A percentile compares a stretch with the other conserved stretches of the same genome.
These are phyloP conservation scores for Sphaceloma murrayae DNA, from an alignment of 2,329 filamentous ascomycete species.

Conservation along the genomic window DNA sequence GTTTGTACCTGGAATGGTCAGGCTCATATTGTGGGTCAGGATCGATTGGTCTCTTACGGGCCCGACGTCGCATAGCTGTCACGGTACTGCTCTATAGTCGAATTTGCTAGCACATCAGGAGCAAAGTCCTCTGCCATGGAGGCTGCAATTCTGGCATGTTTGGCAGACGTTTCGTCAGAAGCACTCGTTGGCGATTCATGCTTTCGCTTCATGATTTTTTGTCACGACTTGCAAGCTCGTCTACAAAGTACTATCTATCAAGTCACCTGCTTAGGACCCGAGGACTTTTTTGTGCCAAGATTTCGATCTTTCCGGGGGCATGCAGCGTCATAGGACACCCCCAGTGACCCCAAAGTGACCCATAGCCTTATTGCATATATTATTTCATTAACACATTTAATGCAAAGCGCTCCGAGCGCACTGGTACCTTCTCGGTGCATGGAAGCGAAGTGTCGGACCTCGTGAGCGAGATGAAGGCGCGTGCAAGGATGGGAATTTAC, in stretches of 20 bases:
- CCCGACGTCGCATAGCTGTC: constrained; percentile 53
- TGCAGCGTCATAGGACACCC: neutral
- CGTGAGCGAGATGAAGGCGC: neutral
- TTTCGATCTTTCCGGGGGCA: neutral
- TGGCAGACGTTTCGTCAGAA: constrained; percentile 31
- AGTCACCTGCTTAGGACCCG: neutral
- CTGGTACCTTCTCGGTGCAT: neutral
- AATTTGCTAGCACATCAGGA: constrained; percentile 53
- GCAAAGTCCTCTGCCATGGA: constrained; percentile 49
- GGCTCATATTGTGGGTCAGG: constrained; percentile 17
- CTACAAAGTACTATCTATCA: neutral
- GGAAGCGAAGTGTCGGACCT: neutral
- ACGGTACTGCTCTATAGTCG: constrained; percentile 51
- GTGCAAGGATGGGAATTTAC: neutral
- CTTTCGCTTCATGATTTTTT: constrained; percentile 33
- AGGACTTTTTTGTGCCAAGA: constrained; percentile 13
- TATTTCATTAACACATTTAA: no score
- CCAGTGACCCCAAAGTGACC: no score
- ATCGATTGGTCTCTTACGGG: constrained; percentile 33
- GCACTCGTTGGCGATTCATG: constrained; percentile 24
- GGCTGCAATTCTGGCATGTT: constrained; percentile 20
- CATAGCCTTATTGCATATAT: no score
- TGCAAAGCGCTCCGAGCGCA: no score
- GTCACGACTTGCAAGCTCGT: neutral
- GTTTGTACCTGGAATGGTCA: constrained; percentile 57